Evolutionary conservation across 345 rosid genomes (phyloP).

Genomic region (Trapa bicornis): DNA sequence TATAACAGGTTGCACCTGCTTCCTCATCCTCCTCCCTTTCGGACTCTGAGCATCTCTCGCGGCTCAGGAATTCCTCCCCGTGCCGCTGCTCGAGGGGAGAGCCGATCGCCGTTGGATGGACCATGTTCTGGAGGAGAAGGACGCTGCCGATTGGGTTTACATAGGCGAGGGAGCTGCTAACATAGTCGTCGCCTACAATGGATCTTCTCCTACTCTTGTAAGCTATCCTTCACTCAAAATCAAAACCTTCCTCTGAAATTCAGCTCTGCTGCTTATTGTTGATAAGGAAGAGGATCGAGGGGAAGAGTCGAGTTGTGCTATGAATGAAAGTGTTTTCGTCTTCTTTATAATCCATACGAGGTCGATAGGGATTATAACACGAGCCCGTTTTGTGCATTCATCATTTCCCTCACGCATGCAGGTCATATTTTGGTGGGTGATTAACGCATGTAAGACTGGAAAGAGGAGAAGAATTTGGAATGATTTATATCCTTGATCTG

Average conservation of each 20-base stretch:
- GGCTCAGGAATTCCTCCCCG: not conserved
- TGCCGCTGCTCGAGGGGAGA: not conserved
- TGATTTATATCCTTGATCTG: not conserved
- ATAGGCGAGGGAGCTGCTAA: conserved; percentile 98
- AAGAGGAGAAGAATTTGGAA: not conserved
- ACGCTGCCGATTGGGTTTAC: conserved; percentile 77
- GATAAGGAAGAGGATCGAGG: not conserved
- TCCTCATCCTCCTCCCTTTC: not conserved
- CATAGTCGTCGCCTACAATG: conserved; percentile 73
- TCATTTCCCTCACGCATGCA: not conserved
- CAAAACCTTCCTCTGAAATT: not conserved
- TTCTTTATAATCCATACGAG: not conserved
- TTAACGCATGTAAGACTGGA: not conserved
- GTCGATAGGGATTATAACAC: not conserved
- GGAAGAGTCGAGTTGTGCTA: not conserved
- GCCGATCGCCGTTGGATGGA: conserved; percentile 31
- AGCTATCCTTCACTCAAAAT: conserved; percentile 4
- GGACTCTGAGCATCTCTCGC: not conserved
- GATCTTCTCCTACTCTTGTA: conserved; percentile 65
- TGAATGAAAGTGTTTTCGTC: not conserved
- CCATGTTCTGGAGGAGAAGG: conserved; percentile 33
- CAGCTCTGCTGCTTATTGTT: not conserved
- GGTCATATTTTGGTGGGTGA: not conserved
- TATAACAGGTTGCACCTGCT: too few relatives aligned
- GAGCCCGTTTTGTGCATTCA: not conserved